These are phyloP conservation scores for Schoenoplectus triqueter DNA, from an alignment of 202 grass and related monocot species.

Conservation along the genomic window DNA sequence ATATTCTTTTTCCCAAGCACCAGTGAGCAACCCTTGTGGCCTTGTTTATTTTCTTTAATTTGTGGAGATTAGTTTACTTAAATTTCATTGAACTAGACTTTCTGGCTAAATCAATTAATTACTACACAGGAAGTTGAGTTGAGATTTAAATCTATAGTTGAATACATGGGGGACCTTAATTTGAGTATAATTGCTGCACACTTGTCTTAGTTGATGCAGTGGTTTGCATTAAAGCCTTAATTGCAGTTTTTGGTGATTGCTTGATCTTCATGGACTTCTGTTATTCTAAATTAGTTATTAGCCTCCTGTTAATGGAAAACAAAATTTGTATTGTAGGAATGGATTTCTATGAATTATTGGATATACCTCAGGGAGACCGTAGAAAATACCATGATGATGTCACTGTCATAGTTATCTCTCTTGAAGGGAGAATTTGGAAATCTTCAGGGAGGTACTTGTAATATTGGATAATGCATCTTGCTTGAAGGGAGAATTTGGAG, in stretches of 20 bases:
- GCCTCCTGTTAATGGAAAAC: neutral
- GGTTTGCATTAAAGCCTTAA: neutral
- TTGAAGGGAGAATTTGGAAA: constrained; percentile 96
- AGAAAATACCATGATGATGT: constrained; percentile 98
- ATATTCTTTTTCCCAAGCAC: neutral
- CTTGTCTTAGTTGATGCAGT: neutral
- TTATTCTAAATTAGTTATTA: neutral
- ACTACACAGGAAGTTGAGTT: neutral
- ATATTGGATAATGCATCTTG: constrained; percentile 39
- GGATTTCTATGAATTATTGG: constrained; percentile 85
- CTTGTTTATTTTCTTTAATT: neutral
- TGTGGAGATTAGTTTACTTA: neutral
- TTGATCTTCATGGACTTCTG: neutral
- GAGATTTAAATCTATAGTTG: neutral
- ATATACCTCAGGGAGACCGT: constrained; percentile 94
- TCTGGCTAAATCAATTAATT: neutral
- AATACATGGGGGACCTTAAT: neutral
- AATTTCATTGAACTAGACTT: neutral
- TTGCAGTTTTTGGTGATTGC: constrained; percentile 3
- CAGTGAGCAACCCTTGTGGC: neutral
- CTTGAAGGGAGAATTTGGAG: neutral
- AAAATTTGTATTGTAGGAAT: constrained; percentile 57
- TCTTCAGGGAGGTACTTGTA: constrained; percentile 79
- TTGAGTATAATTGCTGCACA: constrained; percentile 3
- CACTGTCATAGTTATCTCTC: constrained; percentile 88